Conservation (phyloP, 495 filamentous ascomycete genomes). For the Lepraria neglecta region DNA sequence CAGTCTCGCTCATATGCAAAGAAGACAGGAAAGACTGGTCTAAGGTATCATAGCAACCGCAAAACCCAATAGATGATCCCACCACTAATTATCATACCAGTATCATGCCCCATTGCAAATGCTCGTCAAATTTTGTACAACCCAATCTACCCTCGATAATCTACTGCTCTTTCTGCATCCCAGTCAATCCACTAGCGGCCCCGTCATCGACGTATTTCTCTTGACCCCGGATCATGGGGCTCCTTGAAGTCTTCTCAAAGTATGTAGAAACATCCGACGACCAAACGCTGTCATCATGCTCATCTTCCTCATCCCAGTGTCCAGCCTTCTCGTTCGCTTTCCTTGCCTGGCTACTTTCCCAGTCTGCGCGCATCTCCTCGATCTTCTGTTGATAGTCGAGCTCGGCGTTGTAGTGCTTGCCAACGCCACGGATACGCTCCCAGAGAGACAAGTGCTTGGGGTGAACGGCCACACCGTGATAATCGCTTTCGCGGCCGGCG, state of each 20-base stretch:
- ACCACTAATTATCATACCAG: background rate
- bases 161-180: background rate
- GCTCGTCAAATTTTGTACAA: slow-evolving; percentile 12
- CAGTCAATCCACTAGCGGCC: background rate
- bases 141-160: background rate
- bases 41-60: background rate
- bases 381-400: slow-evolving; percentile 73
- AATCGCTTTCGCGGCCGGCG: slow-evolving; percentile 63
- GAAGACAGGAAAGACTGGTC: background rate
- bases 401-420: slow-evolving; percentile 72
- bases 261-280: slow-evolving; percentile 36
- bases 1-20: background rate
- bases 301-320: slow-evolving; percentile 24
- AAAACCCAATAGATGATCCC: background rate
- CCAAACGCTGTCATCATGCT: slow-evolving; percentile 35
- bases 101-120: background rate
- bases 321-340: slow-evolving; percentile 44
- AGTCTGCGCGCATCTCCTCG: slow-evolving; percentile 66
- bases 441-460: slow-evolving; percentile 76
- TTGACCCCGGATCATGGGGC: slow-evolving; percentile 21
- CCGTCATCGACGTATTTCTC: slow-evolving; percentile 24
- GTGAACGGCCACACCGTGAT: slow-evolving; percentile 85
- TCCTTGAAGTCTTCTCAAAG: slow-evolving; percentile 35
- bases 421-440: slow-evolving; percentile 60
- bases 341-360: slow-evolving; percentile 50